Percentiles rank a stretch among this genome's conserved stretches.
Evolutionary conservation across 2,329 filamentous ascomycete genomes (phyloP).

Genomic region (Samsoniella hepiali): DNA sequence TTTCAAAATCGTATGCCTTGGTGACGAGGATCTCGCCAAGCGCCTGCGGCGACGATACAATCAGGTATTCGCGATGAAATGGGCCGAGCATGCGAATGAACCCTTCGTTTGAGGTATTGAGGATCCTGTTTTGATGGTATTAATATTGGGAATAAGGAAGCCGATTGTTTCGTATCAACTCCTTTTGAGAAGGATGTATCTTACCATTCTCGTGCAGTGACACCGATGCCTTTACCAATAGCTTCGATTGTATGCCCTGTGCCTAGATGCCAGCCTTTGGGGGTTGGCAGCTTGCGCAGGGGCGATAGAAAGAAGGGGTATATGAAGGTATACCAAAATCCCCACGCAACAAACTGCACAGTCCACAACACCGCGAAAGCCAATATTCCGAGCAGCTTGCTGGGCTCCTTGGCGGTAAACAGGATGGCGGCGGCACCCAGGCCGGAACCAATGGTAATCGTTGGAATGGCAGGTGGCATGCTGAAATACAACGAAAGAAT

Average conservation of each 20-base stretch:
- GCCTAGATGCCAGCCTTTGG: neutral
- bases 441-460: neutral
- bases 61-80: conserved; percentile 10
- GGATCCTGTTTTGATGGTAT: neutral
- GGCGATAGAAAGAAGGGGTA: conserved; percentile 10
- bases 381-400: neutral
- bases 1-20: conserved; percentile 22
- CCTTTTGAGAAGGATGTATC: neutral
- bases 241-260: neutral
- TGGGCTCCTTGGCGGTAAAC: neutral
- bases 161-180: neutral
- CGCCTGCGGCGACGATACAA: conserved; percentile 12
- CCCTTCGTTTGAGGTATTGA: neutral
- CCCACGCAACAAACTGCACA: neutral
- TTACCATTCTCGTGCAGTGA: neutral
- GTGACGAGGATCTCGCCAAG: conserved; percentile 13
- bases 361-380: neutral
- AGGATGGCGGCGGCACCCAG: neutral
- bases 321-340: conserved; percentile 5
- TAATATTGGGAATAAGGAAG: neutral
- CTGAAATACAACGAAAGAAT: neutral
- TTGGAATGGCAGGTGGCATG: conserved; percentile 3
- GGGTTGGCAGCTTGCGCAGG: neutral
- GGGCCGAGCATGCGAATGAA: conserved; percentile 3
- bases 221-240: neutral